These are phyloP conservation scores for Trapa bicornis DNA, from an alignment of 345 rosid species.

Conservation along the genomic window DNA sequence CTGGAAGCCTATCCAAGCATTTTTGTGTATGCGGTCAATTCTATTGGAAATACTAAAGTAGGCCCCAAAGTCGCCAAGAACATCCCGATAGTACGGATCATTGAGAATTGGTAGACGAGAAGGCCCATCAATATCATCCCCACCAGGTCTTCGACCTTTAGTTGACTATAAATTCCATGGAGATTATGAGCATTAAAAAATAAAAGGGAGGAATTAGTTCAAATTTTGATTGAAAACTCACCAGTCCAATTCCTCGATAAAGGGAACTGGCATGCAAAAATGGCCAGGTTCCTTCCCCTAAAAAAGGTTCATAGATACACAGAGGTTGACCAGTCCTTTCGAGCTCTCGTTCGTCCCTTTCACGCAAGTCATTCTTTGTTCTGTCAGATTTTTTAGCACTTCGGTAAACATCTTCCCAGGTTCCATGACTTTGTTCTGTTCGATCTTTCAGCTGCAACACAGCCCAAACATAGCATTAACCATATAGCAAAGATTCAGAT, in stretches of 20 bases:
- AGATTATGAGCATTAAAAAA: neutral
- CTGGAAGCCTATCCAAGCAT: conserved; percentile 98
- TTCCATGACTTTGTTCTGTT: conserved; percentile 59
- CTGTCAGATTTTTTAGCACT: conserved; percentile 76
- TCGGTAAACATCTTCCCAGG: conserved; percentile 93
- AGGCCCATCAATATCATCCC: conserved; percentile 79
- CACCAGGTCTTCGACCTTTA: conserved; percentile 75
- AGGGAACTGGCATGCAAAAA: conserved; percentile 71
- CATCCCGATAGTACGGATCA: conserved; percentile 73
- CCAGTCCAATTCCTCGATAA: conserved; percentile 87
- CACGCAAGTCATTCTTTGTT: conserved; percentile 69
- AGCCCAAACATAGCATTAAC: conserved; percentile 7
- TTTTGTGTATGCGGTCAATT: conserved; percentile 75
- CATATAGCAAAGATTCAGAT: neutral
- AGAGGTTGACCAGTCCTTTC: conserved; percentile 84
- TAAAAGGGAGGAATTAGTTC: neutral
- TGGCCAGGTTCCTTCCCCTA: conserved; percentile 91
- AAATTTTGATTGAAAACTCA: conserved; percentile 22
- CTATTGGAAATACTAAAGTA: conserved; percentile 76
- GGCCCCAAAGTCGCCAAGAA: conserved; percentile 87
- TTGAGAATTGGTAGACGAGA: conserved; percentile 73
- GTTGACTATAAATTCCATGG: conserved; percentile 41
- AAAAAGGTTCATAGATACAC: conserved; percentile 87
- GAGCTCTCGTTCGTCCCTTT: conserved; percentile 90
- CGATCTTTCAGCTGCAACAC: conserved; percentile 64